Percentiles rank a stretch among this genome's conserved stretches.
Evolutionary conservation across 805 yeast species (phyloP).

Genomic region (Yarrowia yakushimensis): DNA sequence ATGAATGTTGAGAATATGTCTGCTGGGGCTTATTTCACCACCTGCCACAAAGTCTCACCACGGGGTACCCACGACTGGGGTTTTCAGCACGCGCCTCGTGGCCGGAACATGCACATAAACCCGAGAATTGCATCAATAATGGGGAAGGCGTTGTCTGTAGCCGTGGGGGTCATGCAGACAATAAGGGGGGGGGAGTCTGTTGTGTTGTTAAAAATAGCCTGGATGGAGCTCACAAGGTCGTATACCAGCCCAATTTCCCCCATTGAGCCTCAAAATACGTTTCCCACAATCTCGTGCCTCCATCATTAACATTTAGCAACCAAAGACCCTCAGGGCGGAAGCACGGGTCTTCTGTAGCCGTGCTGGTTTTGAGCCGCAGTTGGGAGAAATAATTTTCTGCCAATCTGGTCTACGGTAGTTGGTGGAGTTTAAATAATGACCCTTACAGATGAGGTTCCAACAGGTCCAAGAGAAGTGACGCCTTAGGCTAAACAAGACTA

Average conservation of each 20-base stretch:
- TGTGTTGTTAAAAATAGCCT: background rate
- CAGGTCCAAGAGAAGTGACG: background rate
- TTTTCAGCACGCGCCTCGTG: slow-evolving; percentile 22
- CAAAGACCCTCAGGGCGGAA: slow-evolving; percentile 22
- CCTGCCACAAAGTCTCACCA: slow-evolving; percentile 7
- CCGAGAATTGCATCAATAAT: slow-evolving; percentile 1
- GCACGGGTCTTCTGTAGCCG: slow-evolving; percentile 21
- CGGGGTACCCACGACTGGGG: slow-evolving; percentile 23
- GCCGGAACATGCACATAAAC: background rate
- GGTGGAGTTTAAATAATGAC: slow-evolving; percentile 13
- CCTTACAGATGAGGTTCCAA: background rate
- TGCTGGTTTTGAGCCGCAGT: slow-evolving; percentile 22
- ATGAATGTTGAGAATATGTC: background rate
- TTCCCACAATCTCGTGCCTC: background rate
- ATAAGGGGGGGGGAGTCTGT: background rate
- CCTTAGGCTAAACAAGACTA: no score
- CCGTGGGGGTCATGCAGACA: background rate
- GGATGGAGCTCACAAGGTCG: no score
- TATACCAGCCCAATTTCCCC: background rate
- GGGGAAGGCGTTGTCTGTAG: background rate
- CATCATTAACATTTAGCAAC: slow-evolving; percentile 3
- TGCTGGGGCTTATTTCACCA: background rate
- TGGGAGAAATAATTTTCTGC: background rate
- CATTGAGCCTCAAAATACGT: background rate
- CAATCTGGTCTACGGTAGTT: slow-evolving; percentile 1